Conservation (phyloP, 306 rosid species). For the Crataegus laevigata region DNA sequence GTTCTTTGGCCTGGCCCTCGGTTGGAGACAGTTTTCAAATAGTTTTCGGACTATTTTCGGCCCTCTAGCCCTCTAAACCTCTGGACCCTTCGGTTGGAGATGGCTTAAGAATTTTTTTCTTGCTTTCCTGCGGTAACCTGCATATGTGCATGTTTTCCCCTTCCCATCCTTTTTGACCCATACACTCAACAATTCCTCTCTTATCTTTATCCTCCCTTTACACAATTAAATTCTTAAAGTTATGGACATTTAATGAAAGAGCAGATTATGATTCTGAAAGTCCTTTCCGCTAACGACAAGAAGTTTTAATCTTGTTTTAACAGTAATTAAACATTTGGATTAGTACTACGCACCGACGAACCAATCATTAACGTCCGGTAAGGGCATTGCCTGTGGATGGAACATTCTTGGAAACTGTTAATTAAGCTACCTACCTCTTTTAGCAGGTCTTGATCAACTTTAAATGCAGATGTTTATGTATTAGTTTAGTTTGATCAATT, state of each 20-base stretch:
- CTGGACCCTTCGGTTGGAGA: too few relatives aligned
- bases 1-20: too few relatives aligned
- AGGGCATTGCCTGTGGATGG: neutral
- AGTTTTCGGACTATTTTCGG: too few relatives aligned
- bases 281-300: conserved; percentile 55
- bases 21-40: too few relatives aligned
- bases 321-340: conserved; percentile 4
- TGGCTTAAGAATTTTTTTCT: conserved; percentile 14
- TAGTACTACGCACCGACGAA: conserved; percentile 7
- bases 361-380: neutral
- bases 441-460: neutral
- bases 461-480: neutral
- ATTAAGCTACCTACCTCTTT: conserved; percentile 3
- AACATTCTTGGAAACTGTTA: neutral
- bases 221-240: neutral
- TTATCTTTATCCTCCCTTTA: neutral
- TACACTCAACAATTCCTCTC: conserved; percentile 14
- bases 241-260: conserved; percentile 21
- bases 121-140: neutral
- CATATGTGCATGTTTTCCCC: neutral
- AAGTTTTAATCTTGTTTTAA: conserved; percentile 29
- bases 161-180: conserved; percentile 19
- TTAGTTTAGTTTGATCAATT: neutral
- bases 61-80: too few relatives aligned
- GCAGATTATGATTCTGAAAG: conserved; percentile 22